Percentiles rank a stretch among this genome's conserved stretches.
phyloP scores from a whole-genome alignment of 2,329 filamentous ascomycete species.

The Colletotrichum sp. region DNA sequence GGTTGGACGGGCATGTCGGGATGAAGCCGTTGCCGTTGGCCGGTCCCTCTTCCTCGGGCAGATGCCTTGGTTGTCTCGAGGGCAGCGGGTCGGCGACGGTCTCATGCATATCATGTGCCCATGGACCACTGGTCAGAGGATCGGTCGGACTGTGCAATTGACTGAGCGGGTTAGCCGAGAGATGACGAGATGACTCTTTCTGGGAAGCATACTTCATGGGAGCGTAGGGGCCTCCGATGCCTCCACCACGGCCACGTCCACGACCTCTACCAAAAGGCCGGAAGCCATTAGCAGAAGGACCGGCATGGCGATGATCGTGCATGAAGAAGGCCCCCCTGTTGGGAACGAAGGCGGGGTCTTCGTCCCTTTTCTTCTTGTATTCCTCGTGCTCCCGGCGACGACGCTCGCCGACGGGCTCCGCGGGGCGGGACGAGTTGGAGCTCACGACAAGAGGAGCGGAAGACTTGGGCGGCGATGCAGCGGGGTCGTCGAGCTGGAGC shows the following conservation, averaged over 20 bases:
- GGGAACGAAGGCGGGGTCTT: constrained; percentile 91
- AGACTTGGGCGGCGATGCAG: constrained; percentile 43
- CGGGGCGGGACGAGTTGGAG: constrained; percentile 53
- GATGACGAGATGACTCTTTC: constrained; percentile 4
- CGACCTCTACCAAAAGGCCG: constrained; percentile 72
- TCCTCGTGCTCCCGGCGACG: constrained; percentile 89
- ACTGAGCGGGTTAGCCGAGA: constrained; percentile 28
- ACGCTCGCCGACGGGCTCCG: constrained; percentile 69
- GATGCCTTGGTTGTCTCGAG: constrained; percentile 46
- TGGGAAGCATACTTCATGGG: constrained; percentile 66
- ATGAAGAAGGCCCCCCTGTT: constrained; percentile 96
- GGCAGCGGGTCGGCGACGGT: constrained; percentile 55
- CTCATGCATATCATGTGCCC: constrained; percentile 96
- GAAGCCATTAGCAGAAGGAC: constrained; percentile 80
- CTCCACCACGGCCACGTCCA: constrained; percentile 63
- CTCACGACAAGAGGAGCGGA: constrained; percentile 60
- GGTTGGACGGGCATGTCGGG: constrained; percentile 62
- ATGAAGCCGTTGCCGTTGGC: constrained; percentile 62
- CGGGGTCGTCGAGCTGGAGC: constrained; percentile 52
- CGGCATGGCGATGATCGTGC: constrained; percentile 87
- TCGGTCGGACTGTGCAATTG: constrained; percentile 56
- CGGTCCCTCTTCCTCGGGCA: constrained; percentile 51
- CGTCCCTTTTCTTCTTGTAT: constrained; percentile 85
- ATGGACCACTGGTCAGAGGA: constrained; percentile 74
- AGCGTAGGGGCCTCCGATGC: constrained; percentile 60